Percentiles rank a stretch among this genome's conserved stretches.
phyloP scores from a whole-genome alignment of 2,329 filamentous ascomycete species.

The Ophiocordyceps unilateralis region DNA sequence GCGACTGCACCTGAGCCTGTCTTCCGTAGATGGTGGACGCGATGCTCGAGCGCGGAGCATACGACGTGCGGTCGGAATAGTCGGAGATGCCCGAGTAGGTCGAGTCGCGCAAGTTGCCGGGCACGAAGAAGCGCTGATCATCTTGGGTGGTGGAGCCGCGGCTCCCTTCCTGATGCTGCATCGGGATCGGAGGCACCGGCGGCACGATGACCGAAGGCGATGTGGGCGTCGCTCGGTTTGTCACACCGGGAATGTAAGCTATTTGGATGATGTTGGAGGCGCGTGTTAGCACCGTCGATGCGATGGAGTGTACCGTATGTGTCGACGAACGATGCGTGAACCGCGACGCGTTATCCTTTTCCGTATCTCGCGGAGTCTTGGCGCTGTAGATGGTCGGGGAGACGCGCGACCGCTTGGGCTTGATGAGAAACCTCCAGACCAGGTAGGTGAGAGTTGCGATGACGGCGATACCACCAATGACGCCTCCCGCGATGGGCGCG shows the following conservation, averaged over 20 bases:
- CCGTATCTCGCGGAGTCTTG: constrained; percentile 21
- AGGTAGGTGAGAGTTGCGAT: constrained; percentile 62
- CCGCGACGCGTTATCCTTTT: constrained; percentile 27
- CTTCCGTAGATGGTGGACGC: constrained; percentile 90
- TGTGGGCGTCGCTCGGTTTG: constrained; percentile 73
- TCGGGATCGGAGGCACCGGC: constrained; percentile 86
- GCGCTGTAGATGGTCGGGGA: constrained; percentile 37
- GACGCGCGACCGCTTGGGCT: constrained; percentile 51
- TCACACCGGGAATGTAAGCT: constrained; percentile 94
- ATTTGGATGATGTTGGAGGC: constrained; percentile 99
- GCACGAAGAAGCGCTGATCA: constrained; percentile 87
- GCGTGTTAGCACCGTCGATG: constrained; percentile 84
- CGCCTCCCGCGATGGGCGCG: constrained; percentile 81
- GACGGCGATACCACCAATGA: constrained; percentile 65
- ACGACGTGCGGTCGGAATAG: constrained; percentile 43
- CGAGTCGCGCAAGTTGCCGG: constrained; percentile 76
- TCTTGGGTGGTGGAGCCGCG: constrained; percentile 38
- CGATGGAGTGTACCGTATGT: constrained; percentile 78
- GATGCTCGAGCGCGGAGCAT: constrained; percentile 52
- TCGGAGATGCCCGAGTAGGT: constrained; percentile 67
- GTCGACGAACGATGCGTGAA: constrained; percentile 52
- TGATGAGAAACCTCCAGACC: constrained; percentile 77
- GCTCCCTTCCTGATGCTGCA: constrained; percentile 31
- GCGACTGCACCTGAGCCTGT: constrained; percentile 66
- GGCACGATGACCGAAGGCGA: constrained; percentile 68